Evolutionary conservation across 177 flowering plant species (phyloP).

Genomic region (Vitis hybrid): DNA sequence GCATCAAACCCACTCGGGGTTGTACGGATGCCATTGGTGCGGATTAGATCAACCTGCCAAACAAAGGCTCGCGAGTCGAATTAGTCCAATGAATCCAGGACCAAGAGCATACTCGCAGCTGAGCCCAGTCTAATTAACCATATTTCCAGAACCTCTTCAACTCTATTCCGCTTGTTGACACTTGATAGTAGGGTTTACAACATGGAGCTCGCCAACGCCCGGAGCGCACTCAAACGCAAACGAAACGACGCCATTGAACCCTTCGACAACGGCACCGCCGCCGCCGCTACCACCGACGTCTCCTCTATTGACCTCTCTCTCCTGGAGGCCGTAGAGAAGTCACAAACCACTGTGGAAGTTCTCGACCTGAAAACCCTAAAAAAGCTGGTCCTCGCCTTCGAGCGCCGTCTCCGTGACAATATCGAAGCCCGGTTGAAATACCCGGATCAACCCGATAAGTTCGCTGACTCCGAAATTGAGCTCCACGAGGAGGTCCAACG

Average conservation of each 20-base stretch:
- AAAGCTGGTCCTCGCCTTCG: conserved; percentile 81
- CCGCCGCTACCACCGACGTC: not conserved
- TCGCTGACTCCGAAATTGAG: conserved; percentile 89
- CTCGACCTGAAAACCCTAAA: conserved; percentile 76
- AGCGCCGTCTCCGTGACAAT: conserved; percentile 89
- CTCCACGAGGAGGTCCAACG: conserved; percentile 91
- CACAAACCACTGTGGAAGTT: conserved; percentile 68
- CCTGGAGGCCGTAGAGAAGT: conserved; percentile 88
- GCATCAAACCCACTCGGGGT: too few relatives aligned
- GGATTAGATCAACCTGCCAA: too few relatives aligned
- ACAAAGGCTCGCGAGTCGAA: too few relatives aligned
- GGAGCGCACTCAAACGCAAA: conserved; percentile 26
- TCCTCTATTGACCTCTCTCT: conserved; percentile 65
- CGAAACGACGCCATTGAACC: conserved; percentile 10
- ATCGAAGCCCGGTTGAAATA: conserved; percentile 91
- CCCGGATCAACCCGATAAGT: conserved; percentile 84
- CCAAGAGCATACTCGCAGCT: too few relatives aligned
- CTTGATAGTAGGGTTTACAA: too few relatives aligned
- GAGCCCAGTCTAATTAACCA: too few relatives aligned
- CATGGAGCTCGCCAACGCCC: conserved; percentile 23
- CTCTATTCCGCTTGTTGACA: too few relatives aligned
- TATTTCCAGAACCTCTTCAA: too few relatives aligned
- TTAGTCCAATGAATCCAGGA: too few relatives aligned
- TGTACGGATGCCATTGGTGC: too few relatives aligned
- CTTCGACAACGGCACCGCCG: conserved; percentile 15